Base-by-base conservation (phyloP, 495 filamentous ascomycete species). In the Aspergillus baeticus region DNA sequence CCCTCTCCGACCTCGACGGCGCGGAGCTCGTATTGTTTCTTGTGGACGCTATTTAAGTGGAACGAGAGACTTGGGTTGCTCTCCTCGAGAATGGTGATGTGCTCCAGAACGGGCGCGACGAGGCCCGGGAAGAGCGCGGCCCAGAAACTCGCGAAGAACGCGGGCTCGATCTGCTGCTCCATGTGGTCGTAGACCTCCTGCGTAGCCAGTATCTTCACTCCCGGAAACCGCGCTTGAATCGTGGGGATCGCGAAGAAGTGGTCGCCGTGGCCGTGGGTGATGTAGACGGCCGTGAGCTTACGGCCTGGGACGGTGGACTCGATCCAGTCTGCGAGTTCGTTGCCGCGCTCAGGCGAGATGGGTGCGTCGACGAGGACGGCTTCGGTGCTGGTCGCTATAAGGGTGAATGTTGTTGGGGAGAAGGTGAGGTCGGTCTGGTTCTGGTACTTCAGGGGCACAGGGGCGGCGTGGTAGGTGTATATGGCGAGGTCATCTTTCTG, bases 221-320 rank as follows among this genome's bases (percentile, higher is more conserved):
- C 37, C 13, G 71, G 72, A 48, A 73, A 75, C 2, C 55, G 61
- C n/a, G 54, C 38, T 13, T 53, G 34, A 10, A 77, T 29, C 0
- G 54, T 41, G 0, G 66, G 54, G 2, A 71, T 7, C 15, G 64
- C 69, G 54, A 73, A 72, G 59, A 65, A 77, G 51, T 77, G 73
- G 58, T 77, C 70, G 10, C 68, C 73, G 51, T 77, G 72, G 21
- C 72, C 72, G 50, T 77, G 73, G 13, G 74, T 77, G 44, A 77
- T 63, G 62, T 73, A 77, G n/a, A 76, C 63, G 10, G 58, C 51
- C 0, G 58, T 65, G 6, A 77, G 62, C 10, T 61, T 64, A 20
- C 65, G 69, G 50, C 59, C 45, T 1, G 60, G 60, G 31, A 61
- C 51, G 3, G 52, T 62, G 0, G 6, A 18, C 31, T 64, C 56